A percentile compares a stretch with the other conserved stretches of the same genome.
These are phyloP conservation scores for Serendipita sp. DNA, from an alignment of 768 basidiomycete genomes.

Conservation along the genomic window DNA sequence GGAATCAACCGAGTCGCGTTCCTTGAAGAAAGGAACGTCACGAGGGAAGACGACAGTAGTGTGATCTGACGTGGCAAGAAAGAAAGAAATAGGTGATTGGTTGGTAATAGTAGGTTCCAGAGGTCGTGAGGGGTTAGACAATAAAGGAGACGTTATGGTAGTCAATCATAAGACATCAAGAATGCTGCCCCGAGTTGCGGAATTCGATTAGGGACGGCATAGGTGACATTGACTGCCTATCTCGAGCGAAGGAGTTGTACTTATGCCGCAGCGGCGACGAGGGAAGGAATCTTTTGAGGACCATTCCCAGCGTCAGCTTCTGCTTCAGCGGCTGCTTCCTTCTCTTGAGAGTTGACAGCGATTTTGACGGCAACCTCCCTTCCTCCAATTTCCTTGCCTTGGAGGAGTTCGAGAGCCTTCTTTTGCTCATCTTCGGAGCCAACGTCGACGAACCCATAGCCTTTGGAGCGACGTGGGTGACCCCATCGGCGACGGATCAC, in stretches of 20 bases:
- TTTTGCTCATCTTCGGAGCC: constrained; percentile 75
- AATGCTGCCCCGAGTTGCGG: neutral
- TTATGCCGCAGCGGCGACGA: constrained; percentile 20
- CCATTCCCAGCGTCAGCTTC: constrained; percentile 14
- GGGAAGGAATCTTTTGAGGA: constrained; percentile 13
- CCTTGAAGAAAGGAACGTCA: neutral
- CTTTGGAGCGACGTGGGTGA: constrained; percentile 75
- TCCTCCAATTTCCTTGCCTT: constrained; percentile 78
- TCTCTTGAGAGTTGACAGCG: constrained; percentile 65
- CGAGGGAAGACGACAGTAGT: neutral
- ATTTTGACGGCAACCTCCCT: constrained; percentile 85
- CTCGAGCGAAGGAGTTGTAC: constrained; percentile 10
- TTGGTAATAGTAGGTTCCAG: neutral
- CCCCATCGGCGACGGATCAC: constrained; percentile 80
- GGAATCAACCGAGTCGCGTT: neutral
- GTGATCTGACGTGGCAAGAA: neutral
- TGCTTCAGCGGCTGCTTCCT: constrained; percentile 22
- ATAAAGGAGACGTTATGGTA: neutral
- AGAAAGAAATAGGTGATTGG: neutral
- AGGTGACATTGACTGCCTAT: constrained; percentile 8
- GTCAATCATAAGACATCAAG: neutral
- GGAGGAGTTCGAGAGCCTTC: constrained; percentile 73
- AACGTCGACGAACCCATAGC: constrained; percentile 96
- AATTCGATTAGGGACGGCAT: neutral
- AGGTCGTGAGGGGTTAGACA: neutral